These are phyloP conservation scores for Cryoendolithus antarcticus DNA, from an alignment of 2,329 filamentous ascomycete genomes.

Conservation along the genomic window DNA sequence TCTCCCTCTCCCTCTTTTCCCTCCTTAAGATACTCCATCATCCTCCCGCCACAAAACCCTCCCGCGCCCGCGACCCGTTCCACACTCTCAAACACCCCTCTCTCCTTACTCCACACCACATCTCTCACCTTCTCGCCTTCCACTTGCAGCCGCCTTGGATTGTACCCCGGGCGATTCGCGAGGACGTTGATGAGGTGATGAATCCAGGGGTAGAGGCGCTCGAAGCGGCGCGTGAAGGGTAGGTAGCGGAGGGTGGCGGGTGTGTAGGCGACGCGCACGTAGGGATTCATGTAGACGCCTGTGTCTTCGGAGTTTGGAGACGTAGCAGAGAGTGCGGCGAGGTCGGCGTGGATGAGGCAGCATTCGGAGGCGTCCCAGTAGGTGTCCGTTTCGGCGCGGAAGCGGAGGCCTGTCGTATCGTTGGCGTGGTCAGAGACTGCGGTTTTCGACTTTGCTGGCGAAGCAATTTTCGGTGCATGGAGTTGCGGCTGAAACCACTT, in stretches of 20 bases:
- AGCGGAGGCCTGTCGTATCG: conserved; percentile 27
- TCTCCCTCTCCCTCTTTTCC: not conserved
- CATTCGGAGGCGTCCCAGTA: conserved; percentile 38
- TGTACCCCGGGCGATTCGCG: conserved; percentile 45
- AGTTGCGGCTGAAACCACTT: conserved; percentile 39
- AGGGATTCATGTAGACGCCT: conserved; percentile 64
- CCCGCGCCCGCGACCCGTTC: conserved; percentile 37
- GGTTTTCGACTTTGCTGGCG: not conserved
- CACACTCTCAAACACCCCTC: conserved; percentile 28
- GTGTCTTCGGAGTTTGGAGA: conserved; percentile 6
- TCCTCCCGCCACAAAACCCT: conserved; percentile 44
- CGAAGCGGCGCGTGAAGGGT: conserved; percentile 48
- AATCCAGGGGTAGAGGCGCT: conserved; percentile 48
- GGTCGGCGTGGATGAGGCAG: conserved; percentile 36
- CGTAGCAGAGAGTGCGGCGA: conserved; percentile 17
- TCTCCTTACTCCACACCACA: conserved; percentile 33
- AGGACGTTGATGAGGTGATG: conserved; percentile 46
- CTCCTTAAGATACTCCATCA: conserved; percentile 29
- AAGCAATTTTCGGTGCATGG: not conserved
- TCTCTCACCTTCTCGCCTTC: conserved; percentile 44
- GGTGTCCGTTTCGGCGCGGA: conserved; percentile 29
- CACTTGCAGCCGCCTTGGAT: conserved; percentile 48
- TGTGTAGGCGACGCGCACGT: conserved; percentile 58
- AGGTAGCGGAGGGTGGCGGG: conserved; percentile 46
- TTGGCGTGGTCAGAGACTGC: conserved; percentile 7